Conservation (phyloP, 306 rosid species). For the Trichosanthes truncata region DNA sequence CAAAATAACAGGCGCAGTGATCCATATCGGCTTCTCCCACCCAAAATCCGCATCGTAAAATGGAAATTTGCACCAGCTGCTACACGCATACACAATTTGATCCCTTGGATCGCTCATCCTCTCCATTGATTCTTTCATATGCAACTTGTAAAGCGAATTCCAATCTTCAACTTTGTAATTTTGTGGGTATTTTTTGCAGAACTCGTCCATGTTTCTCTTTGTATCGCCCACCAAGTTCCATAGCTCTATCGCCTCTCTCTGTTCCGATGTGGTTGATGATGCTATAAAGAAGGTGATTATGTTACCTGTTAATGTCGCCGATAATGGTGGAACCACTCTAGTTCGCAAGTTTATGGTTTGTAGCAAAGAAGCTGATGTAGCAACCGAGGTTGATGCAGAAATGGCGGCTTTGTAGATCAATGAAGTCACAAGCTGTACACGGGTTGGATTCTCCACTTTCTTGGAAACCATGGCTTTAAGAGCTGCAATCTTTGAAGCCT, state of each 20-base stretch:
- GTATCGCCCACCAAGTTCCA: neutral
- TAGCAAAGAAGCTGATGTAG: too few relatives aligned
- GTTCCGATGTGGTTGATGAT: neutral
- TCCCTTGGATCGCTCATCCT: neutral
- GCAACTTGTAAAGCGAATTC: neutral
- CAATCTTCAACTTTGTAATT: neutral
- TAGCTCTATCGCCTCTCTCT: neutral
- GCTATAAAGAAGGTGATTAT: neutral
- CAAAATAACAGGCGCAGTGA: neutral
- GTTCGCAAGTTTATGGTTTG: slow-evolving; percentile 20
- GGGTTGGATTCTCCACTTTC: slow-evolving; percentile 8
- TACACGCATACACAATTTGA: neutral
- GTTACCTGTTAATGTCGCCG: slow-evolving; percentile 17
- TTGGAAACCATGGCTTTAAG: slow-evolving; percentile 11
- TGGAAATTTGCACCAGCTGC: slow-evolving; percentile 18
- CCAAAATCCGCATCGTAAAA: slow-evolving; percentile 23
- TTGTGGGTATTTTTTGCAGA: neutral
- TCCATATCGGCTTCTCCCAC: slow-evolving; percentile 21
- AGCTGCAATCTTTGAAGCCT: slow-evolving; percentile 6
- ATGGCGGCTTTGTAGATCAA: slow-evolving; percentile 21
- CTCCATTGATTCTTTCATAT: neutral
- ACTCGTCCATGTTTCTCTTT: slow-evolving; percentile 11
- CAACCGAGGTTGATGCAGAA: neutral
- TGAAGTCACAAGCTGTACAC: slow-evolving; percentile 20
- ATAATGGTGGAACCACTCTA: slow-evolving; percentile 17